Conservation (phyloP, 352 stramenopile species). For the Pythium phragmiticola region DNA sequence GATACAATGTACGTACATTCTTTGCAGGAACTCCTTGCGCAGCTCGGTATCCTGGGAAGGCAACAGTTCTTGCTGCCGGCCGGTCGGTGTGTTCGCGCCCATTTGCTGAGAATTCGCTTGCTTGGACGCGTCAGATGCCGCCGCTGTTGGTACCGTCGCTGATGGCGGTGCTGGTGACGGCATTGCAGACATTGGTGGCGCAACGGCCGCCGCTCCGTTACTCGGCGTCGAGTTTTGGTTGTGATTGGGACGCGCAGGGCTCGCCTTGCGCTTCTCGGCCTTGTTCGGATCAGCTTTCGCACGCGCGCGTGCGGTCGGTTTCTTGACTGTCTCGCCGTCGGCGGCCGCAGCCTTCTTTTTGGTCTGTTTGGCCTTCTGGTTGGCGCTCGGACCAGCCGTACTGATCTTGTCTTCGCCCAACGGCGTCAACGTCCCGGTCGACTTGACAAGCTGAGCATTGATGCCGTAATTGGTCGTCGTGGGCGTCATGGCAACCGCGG, state of each 20-base stretch:
- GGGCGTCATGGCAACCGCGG: conserved; percentile 25
- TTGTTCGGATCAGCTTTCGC: conserved; percentile 24
- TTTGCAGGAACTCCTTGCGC: conserved; percentile 42
- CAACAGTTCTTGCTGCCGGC: conserved; percentile 23
- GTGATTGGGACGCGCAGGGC: conserved; percentile 14
- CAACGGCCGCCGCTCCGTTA: background rate
- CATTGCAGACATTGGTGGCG: background rate
- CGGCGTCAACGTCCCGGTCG: conserved; percentile 26
- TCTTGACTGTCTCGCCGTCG: conserved; percentile 27
- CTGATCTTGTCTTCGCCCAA: conserved; percentile 30
- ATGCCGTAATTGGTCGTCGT: conserved; percentile 27
- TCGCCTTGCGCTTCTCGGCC: conserved; percentile 28
- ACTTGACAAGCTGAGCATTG: conserved; percentile 18
- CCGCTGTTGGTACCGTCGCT: background rate
- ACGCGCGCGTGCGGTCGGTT: conserved; percentile 34
- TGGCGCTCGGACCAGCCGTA: conserved; percentile 5
- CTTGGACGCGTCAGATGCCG: background rate
- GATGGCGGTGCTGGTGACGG: background rate
- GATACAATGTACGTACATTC: conserved; percentile 33
- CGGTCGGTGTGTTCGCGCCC: conserved; percentile 6
- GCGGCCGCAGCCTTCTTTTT: conserved; percentile 26
- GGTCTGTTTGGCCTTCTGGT: conserved; percentile 28
- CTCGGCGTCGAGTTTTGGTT: background rate
- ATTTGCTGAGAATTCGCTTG: conserved; percentile 16
- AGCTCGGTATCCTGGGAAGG: conserved; percentile 38